These are phyloP conservation scores for Ramularia endophylla DNA, from an alignment of 2,329 filamentous ascomycete species.

Conservation along the genomic window DNA sequence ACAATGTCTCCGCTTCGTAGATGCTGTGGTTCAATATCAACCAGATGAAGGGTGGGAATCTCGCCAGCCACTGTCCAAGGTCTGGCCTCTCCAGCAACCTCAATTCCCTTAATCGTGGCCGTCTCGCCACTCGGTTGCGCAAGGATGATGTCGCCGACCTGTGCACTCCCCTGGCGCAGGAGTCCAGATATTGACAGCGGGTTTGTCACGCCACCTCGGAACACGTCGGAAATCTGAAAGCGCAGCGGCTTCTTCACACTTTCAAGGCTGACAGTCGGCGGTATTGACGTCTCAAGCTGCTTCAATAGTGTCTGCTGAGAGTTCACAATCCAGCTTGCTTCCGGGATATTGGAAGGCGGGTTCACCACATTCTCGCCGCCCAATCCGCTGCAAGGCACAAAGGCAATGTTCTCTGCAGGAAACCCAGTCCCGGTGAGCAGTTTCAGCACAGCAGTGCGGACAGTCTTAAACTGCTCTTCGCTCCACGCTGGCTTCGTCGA, in stretches of 20 bases:
- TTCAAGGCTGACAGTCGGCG: constrained; percentile 42
- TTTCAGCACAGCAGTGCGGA: constrained; percentile 72
- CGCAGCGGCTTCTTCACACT: constrained; percentile 69
- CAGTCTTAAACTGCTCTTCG: constrained; percentile 74
- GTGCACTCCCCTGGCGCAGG: constrained; percentile 75
- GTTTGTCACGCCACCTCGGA: constrained; percentile 70
- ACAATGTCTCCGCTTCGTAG: constrained; percentile 75
- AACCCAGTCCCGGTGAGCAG: constrained; percentile 83
- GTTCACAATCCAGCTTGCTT: constrained; percentile 66
- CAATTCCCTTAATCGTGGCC: constrained; percentile 74
- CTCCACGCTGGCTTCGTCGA: constrained; percentile 66
- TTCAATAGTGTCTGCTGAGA: constrained; percentile 62
- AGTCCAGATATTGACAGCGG: constrained; percentile 81
- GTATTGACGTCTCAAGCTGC: constrained; percentile 77
- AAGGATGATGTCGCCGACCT: constrained; percentile 73
- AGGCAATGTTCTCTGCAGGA: constrained; percentile 70
- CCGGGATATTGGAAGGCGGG: constrained; percentile 42
- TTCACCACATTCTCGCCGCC: constrained; percentile 78
- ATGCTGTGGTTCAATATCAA: constrained; percentile 73
- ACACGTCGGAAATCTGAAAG: constrained; percentile 83
- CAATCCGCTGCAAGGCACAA: constrained; percentile 85
- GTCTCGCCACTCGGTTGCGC: constrained; percentile 77
- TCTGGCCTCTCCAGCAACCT: constrained; percentile 63
- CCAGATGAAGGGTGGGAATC: constrained; percentile 76
- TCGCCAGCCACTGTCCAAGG: constrained; percentile 95